A percentile compares a stretch with the other conserved stretches of the same genome.
Evolutionary conservation across 1,284 basidiomycete species (phyloP).

Genomic region (Sanguinoderma infundibulare): DNA sequence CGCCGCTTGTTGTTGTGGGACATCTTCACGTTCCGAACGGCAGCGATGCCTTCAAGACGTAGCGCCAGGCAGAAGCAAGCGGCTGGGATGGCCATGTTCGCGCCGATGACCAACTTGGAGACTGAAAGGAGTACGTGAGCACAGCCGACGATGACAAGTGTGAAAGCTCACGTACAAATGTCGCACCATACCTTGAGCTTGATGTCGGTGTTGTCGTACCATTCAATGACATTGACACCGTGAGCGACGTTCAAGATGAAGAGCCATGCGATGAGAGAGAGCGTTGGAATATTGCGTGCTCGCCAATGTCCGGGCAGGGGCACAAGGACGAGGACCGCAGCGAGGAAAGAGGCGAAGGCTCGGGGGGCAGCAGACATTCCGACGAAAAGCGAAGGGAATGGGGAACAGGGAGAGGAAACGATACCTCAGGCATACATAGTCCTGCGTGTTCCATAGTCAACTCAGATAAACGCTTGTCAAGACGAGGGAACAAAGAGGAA

Average conservation of each 20-base stretch:
- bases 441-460: too few species aligned
- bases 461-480: too few species aligned
- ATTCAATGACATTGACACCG: conserved; percentile 44
- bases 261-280: conserved; percentile 46
- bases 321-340: conserved; percentile 30
- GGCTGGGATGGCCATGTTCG: conserved; percentile 54
- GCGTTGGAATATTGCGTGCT: conserved; percentile 45
- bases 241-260: conserved; percentile 41
- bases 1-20: conserved; percentile 39
- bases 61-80: conserved; percentile 50
- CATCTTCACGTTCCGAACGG: conserved; percentile 37
- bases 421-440: too few species aligned
- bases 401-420: too few species aligned
- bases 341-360: conserved; percentile 36
- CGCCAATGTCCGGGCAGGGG: conserved; percentile 36
- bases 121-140: conserved; percentile 31
- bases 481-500: too few species aligned
- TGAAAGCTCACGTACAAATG: conserved; percentile 41
- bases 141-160: neutral
- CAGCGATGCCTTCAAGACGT: conserved; percentile 49
- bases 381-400: too few species aligned
- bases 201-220: conserved; percentile 39
- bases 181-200: conserved; percentile 48
- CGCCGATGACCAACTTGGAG: conserved; percentile 43
- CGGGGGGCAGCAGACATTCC: neutral